phyloP scores from a whole-genome alignment of 805 yeast species.

The Vanderwaltozyma verrucispora region DNA sequence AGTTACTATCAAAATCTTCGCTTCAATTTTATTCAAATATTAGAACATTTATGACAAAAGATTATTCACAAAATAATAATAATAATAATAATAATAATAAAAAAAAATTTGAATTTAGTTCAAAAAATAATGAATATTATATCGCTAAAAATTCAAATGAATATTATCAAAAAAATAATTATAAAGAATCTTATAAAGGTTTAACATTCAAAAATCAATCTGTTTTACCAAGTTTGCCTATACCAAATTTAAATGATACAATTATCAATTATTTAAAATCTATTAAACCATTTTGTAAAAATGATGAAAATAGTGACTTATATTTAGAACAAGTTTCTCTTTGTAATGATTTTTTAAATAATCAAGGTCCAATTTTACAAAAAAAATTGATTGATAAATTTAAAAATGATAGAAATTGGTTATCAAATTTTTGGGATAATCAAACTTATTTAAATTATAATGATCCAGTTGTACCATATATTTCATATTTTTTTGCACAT shows the following conservation, averaged over 20 bases:
- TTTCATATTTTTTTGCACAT: conserved; percentile 82
- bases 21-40: too few species aligned
- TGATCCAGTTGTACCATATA: conserved; percentile 93
- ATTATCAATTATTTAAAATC: conserved; percentile 58
- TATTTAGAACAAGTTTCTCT: conserved; percentile 39
- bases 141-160: conserved; percentile 2
- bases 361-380: conserved; percentile 62
- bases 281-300: conserved; percentile 54
- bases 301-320: conserved; percentile 41
- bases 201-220: conserved; percentile 63
- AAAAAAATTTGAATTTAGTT: conserved; percentile 3
- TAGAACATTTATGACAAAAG: background rate
- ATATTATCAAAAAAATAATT: conserved; percentile 1
- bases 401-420: conserved; percentile 60
- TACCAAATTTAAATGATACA: conserved; percentile 70
- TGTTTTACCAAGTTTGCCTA: conserved; percentile 74
- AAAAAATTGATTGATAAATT: conserved; percentile 47
- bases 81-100: background rate
- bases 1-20: too few species aligned
- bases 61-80: background rate
- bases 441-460: conserved; percentile 84
- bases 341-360: conserved; percentile 61
- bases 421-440: conserved; percentile 87
- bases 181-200: conserved; percentile 37
- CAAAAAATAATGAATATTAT: conserved; percentile 1